Evolutionary conservation across 345 rosid genomes (phyloP), one percentile per base, ranked within the genome.

Genomic region (Turnera subulata): DNA sequence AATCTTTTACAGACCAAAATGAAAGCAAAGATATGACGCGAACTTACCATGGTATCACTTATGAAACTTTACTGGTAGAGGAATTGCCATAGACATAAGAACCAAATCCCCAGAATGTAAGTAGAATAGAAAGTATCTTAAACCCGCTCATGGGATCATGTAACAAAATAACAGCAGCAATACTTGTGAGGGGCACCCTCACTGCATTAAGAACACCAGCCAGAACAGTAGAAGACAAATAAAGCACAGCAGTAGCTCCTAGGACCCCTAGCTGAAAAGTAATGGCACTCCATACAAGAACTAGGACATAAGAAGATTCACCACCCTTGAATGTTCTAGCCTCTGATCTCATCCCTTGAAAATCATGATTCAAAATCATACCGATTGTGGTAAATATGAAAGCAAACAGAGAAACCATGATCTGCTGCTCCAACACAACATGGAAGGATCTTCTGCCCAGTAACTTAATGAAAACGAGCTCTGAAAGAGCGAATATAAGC

Each of bases 101-200:
- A 46, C 63, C 82, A 45, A 88, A 85, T 50, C 97, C 96, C 96
- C 96, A 91, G 23, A 86, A 80, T 0, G 95, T 85, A n/a, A 84
- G 53, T 23, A 80, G n/a, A 56, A 88, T 49, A n/a, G 97, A 85
- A 9, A 88, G 71, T 49, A 88, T 86, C 78, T 91, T 91, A 58
- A 91, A 86, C 5, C 96, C 92, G 9, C 95, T 84, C 98, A 88
- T 85, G 0, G 96, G 88, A 52, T 91, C 96, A 53, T 84, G 79
- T 50, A 91, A 61, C 73, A 88, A 33, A 64, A 88, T 84, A 4
- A 88, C 89, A 2, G 96, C 94, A 0, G 88, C 94, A 22, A 88
- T 47, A 70, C 92, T 75, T 1, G 92, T 91, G 53, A 88, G 43
- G 0, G 98, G 98, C 7, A 88, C 94, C 71, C 96, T 80, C 10